Conservation (phyloP, 2,329 filamentous ascomycete species). For the Claviceps capensis region DNA sequence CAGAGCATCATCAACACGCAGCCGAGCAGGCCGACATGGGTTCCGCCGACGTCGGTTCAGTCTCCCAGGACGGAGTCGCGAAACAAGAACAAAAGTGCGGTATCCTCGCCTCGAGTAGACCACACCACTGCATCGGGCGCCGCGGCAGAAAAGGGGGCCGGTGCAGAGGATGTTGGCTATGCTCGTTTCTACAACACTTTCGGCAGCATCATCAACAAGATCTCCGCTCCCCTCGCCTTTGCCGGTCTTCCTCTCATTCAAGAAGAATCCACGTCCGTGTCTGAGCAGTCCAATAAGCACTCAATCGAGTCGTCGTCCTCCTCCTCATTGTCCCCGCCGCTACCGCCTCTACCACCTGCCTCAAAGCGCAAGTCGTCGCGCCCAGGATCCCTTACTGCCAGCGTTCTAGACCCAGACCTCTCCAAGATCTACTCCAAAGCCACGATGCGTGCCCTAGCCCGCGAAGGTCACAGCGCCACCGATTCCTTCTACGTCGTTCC, state of each 20-base stretch:
- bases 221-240: constrained; percentile 85
- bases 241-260: constrained; percentile 70
- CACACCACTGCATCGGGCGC: constrained; percentile 5
- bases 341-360: not conserved
- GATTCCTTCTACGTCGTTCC: constrained; percentile 94
- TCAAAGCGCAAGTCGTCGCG: constrained; percentile 17
- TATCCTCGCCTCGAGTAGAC: constrained; percentile 15
- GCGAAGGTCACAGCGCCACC: constrained; percentile 48
- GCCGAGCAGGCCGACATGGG: constrained; percentile 38
- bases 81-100: constrained; percentile 11
- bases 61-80: constrained; percentile 13
- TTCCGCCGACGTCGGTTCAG: constrained; percentile 25
- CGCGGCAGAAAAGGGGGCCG: not conserved
- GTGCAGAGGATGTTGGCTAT: constrained; percentile 61
- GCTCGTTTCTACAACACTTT: constrained; percentile 86
- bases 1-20: constrained; percentile 41
- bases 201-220: constrained; percentile 71
- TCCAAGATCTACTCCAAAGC: constrained; percentile 75
- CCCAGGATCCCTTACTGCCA: constrained; percentile 9
- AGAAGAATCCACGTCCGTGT: constrained; percentile 26
- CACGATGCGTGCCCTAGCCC: constrained; percentile 63
- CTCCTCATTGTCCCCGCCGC: constrained; percentile 21
- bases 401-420: constrained; percentile 54
- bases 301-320: not conserved
- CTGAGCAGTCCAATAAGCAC: constrained; percentile 11